phyloP scores from a whole-genome alignment of 2,329 filamentous ascomycete species.

The Stagonosporopsis chrysanthemi region DNA sequence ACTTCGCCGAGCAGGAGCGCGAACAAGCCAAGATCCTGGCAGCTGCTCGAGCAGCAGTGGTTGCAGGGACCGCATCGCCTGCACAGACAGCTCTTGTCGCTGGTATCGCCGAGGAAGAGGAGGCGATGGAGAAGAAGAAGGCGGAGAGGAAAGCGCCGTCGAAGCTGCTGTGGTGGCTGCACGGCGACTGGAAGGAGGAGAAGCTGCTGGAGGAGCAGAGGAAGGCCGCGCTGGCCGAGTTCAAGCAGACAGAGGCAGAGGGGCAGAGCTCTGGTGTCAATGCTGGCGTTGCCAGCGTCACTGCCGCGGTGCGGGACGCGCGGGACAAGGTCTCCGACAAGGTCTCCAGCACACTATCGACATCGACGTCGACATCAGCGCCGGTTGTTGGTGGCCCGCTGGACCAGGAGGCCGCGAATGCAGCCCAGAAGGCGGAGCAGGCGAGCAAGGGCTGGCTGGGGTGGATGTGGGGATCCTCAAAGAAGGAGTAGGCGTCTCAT shows the following conservation, averaged over 20 bases:
- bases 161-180: slow-evolving; percentile 45
- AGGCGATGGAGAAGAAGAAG: slow-evolving; percentile 52
- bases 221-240: slow-evolving; percentile 40
- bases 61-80: slow-evolving; percentile 55
- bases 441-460: slow-evolving; percentile 55
- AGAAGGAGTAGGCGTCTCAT: slow-evolving; percentile 33
- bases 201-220: slow-evolving; percentile 46
- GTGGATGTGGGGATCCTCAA: slow-evolving; percentile 53
- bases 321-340: slow-evolving; percentile 22
- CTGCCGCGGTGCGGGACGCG: slow-evolving; percentile 46
- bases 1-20: slow-evolving; percentile 62
- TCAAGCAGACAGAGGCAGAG: slow-evolving; percentile 39
- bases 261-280: slow-evolving; percentile 20
- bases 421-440: slow-evolving; percentile 45
- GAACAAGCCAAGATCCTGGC: slow-evolving; percentile 53
- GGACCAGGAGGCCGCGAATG: slow-evolving; percentile 55
- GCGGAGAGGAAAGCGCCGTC: slow-evolving; percentile 42
- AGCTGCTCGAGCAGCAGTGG: slow-evolving; percentile 54
- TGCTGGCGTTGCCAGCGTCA: slow-evolving; percentile 28
- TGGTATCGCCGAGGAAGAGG: slow-evolving; percentile 69
- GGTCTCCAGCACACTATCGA: slow-evolving; percentile 34
- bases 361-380: slow-evolving; percentile 36
- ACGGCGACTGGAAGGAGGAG: slow-evolving; percentile 50
- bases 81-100: slow-evolving; percentile 61
- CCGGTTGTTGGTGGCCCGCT: slow-evolving; percentile 54